A percentile compares a stretch with the other conserved stretches of the same genome.
phyloP scores from a whole-genome alignment of 108 stramenopile genomes.

The Parietichytrium sp. region DNA sequence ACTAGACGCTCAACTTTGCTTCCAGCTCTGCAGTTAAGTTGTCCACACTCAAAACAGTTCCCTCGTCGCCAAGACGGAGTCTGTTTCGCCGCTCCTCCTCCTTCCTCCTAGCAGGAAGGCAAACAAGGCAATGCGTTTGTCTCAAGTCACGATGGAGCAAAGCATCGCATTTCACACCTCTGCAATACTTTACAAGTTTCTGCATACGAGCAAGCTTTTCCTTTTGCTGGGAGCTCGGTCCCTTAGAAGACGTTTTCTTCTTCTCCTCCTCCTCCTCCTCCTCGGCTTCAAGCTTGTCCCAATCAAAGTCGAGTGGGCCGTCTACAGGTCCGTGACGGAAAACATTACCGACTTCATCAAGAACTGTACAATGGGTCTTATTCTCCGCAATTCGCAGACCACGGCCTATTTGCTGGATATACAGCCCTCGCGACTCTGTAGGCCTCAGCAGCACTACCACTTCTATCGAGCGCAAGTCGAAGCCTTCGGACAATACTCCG shows the following conservation, averaged over 20 bases:
- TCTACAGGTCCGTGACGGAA: constrained; percentile 13
- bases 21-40: not conserved
- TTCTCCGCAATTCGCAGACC: not conserved
- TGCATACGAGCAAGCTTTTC: not conserved
- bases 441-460: not conserved
- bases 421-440: constrained; percentile 28
- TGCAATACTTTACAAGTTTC: not conserved
- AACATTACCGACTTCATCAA: constrained; percentile 1
- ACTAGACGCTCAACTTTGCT: not conserved
- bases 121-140: not conserved
- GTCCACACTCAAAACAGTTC: not conserved
- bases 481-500: constrained; percentile 4
- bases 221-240: no score
- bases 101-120: no score
- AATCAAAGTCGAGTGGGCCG: not conserved
- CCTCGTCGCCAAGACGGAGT: not conserved
- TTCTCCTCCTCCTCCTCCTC: not conserved
- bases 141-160: not conserved
- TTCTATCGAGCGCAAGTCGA: constrained; percentile 1
- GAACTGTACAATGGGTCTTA: not conserved
- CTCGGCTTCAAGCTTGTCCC: not conserved
- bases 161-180: not conserved
- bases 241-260: no score
- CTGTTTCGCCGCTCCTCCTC: not conserved
- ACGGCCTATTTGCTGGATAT: constrained; percentile 40